phyloP scores from a whole-genome alignment of 306 rosid species.

The Pyrus communis region DNA sequence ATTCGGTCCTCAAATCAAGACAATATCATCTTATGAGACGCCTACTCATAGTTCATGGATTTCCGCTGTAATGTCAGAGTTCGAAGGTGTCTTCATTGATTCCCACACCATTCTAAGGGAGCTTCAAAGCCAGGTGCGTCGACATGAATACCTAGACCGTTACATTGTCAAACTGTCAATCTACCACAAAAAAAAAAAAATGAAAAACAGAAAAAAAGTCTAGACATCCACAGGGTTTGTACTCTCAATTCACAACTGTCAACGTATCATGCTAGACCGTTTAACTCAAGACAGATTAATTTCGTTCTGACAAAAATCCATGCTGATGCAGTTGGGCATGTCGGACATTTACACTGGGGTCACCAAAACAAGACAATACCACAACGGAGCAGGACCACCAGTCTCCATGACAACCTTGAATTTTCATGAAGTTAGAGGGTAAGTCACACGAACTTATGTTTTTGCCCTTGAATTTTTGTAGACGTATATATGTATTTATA shows the following conservation, averaged over 20 bases:
- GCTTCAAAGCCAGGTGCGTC: not conserved
- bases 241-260: not conserved
- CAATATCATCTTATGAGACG: not conserved
- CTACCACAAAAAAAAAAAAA: not conserved
- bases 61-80: not conserved
- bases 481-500: not conserved
- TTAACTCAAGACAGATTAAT: not conserved
- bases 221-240: not conserved
- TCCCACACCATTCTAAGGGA: not conserved
- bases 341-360: conserved; percentile 27
- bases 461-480: not conserved
- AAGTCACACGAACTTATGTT: not conserved
- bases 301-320: not conserved
- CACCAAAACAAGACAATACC: conserved; percentile 3
- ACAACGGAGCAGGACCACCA: not conserved
- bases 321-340: conserved; percentile 6
- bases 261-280: not conserved
- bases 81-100: conserved; percentile 3
- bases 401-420: not conserved
- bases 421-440: conserved; percentile 22
- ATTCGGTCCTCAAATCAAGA: conserved; percentile 8
- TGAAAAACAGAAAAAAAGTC: too few relatives aligned
- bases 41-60: not conserved
- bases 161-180: not conserved
- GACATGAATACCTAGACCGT: not conserved